A percentile compares a stretch with the other conserved stretches of the same genome.
phyloP scores from a whole-genome alignment of 78 protist species.

The Dictyostelium brefeldianum region DNA sequence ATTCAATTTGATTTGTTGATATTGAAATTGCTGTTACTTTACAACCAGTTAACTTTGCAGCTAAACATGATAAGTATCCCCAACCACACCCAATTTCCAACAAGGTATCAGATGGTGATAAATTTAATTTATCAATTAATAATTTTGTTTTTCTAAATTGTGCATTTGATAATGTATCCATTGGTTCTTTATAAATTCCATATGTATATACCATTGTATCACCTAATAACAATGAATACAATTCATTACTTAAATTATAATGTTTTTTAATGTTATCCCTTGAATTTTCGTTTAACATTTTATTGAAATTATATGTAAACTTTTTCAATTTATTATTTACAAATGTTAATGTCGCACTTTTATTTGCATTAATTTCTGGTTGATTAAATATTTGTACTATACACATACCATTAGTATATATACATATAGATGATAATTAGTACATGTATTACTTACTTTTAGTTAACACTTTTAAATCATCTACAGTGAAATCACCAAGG shows the following conservation, averaged over 20 bases:
- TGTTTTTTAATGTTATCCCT: neutral
- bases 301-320: neutral
- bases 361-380: neutral
- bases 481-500: neutral
- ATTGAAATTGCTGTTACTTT: slow-evolving; percentile 38
- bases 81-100: neutral
- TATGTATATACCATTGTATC: neutral
- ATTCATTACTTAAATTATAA: neutral
- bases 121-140: neutral
- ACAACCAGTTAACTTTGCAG: slow-evolving; percentile 37
- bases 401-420: no score
- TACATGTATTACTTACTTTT: no score
- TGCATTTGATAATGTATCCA: neutral
- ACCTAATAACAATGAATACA: neutral
- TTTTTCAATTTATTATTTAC: no score
- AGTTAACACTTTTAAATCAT: neutral
- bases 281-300: neutral
- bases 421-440: no score
- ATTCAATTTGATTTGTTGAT: slow-evolving; percentile 32
- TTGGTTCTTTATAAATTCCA: neutral
- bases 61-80: neutral
- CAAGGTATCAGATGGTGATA: neutral
- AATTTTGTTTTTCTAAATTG: neutral
- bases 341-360: no score
- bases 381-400: neutral